Conservation (phyloP, 140 eudicot species). For the Stevia rebaudiana region DNA sequence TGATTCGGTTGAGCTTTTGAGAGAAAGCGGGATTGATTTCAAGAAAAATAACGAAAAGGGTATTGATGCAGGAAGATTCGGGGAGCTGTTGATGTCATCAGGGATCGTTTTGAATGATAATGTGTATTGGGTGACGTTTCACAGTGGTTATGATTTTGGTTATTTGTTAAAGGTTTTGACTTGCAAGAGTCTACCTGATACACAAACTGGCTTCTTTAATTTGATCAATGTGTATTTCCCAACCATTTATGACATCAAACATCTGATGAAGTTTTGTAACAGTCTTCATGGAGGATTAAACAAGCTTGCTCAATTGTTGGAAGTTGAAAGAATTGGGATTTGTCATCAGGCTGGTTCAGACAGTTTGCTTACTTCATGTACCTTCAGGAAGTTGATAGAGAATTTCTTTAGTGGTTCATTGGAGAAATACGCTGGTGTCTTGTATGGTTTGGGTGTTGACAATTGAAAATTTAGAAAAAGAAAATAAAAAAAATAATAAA, state of each 20-base stretch:
- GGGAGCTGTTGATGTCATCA: constrained; percentile 80
- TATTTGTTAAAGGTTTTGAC: constrained; percentile 70
- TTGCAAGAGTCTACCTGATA: constrained; percentile 62
- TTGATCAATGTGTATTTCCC: constrained; percentile 65
- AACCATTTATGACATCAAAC: constrained; percentile 63
- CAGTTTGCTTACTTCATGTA: constrained; percentile 69
- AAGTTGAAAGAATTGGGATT: constrained; percentile 71
- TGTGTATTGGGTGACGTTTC: constrained; percentile 78
- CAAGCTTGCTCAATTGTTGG: constrained; percentile 73
- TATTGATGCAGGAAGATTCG: constrained; percentile 51
- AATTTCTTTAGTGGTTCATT: constrained; percentile 63
- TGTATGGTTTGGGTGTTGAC: constrained; percentile 76
- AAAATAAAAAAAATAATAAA: neutral
- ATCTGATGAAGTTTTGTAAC: constrained; percentile 80
- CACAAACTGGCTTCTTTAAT: constrained; percentile 54
- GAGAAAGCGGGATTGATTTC: constrained; percentile 73
- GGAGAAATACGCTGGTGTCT: constrained; percentile 78
- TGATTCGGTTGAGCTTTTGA: constrained; percentile 66
- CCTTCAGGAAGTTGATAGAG: constrained; percentile 76
- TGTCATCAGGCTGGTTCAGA: constrained; percentile 89
- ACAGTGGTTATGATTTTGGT: constrained; percentile 78
- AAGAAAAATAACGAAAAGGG: constrained; percentile 55
- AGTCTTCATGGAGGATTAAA: constrained; percentile 80
- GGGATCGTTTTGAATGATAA: constrained; percentile 69
- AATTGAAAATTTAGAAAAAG: constrained; percentile 29